phyloP scores from a whole-genome alignment of 495 filamentous ascomycete species.

The Parachaetomium inaequale region DNA sequence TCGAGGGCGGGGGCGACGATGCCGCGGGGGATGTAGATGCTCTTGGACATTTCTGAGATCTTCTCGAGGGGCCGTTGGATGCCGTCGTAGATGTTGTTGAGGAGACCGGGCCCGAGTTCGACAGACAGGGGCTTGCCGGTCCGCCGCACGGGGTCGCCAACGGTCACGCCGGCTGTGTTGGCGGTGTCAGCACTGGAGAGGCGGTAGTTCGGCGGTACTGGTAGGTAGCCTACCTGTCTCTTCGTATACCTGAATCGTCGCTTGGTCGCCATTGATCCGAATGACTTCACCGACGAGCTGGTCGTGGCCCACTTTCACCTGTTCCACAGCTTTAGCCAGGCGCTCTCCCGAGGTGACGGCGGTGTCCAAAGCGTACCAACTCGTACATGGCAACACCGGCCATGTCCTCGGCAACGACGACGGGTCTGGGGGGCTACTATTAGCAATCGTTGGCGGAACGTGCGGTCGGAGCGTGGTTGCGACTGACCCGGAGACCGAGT shows the following conservation, averaged over 20 bases:
- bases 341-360: slow-evolving; percentile 37
- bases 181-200: slow-evolving; percentile 6
- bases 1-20: slow-evolving; percentile 85
- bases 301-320: slow-evolving; percentile 79
- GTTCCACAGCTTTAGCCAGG: slow-evolving; percentile 40
- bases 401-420: slow-evolving; percentile 97
- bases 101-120: slow-evolving; percentile 92
- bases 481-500: slow-evolving; percentile 74
- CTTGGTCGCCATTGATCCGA: slow-evolving; percentile 90
- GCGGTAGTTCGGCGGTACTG: neutral
- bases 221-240: slow-evolving; percentile 70
- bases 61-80: slow-evolving; percentile 91
- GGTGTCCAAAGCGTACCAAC: slow-evolving; percentile 50
- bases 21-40: slow-evolving; percentile 97
- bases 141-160: slow-evolving; percentile 86
- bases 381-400: slow-evolving; percentile 99
- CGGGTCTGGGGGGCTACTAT: slow-evolving; percentile 59
- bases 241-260: slow-evolving; percentile 97
- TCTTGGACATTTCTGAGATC: slow-evolving; percentile 70
- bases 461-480: slow-evolving; percentile 9
- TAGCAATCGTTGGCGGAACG: slow-evolving; percentile 20
- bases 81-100: slow-evolving; percentile 99
- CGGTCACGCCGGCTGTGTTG: slow-evolving; percentile 78
- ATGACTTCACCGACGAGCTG: slow-evolving; percentile 94
- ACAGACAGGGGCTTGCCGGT: slow-evolving; percentile 96